Conservation (phyloP, 768 basidiomycete genomes). For the Trichaptum fuscoviolaceum region DNA sequence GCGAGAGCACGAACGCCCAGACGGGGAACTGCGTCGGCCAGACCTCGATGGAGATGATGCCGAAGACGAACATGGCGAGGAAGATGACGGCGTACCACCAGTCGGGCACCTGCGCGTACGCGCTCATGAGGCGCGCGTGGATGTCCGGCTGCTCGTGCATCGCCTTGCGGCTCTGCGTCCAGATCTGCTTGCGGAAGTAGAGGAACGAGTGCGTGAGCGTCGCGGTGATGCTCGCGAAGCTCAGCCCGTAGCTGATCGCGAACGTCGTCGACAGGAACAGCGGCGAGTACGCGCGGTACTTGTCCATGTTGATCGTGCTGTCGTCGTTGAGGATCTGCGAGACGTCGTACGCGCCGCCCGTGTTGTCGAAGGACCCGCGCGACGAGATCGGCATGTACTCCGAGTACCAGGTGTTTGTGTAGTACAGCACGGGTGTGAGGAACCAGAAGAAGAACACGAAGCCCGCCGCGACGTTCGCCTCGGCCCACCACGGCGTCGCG, state of each 20-base stretch:
- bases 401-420: conserved; percentile 32
- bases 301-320: conserved; percentile 28
- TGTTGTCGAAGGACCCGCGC: conserved; percentile 37
- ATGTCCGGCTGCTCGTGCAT: conserved; percentile 29
- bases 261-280: conserved; percentile 35
- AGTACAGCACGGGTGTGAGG: conserved; percentile 33
- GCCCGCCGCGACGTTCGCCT: conserved; percentile 59
- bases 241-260: conserved; percentile 21
- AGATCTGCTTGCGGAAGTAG: conserved; percentile 24
- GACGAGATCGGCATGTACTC: conserved; percentile 32
- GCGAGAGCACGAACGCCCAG: conserved; percentile 29
- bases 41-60: conserved; percentile 29
- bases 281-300: conserved; percentile 38
- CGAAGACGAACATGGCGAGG: conserved; percentile 29
- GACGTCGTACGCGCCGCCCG: conserved; percentile 36
- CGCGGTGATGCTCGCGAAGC: conserved; percentile 7
- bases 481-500: conserved; percentile 80
- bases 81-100: conserved; percentile 24
- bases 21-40: conserved; percentile 38
- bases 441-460: conserved; percentile 62
- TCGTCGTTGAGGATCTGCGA: conserved; percentile 32
- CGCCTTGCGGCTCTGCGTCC: conserved; percentile 23
- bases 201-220: conserved; percentile 23
- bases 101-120: conserved; percentile 25
- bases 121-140: conserved; percentile 29